Evolutionary conservation across 495 filamentous ascomycete genomes (phyloP).

Genomic region (Talaromyces thailandensis): DNA sequence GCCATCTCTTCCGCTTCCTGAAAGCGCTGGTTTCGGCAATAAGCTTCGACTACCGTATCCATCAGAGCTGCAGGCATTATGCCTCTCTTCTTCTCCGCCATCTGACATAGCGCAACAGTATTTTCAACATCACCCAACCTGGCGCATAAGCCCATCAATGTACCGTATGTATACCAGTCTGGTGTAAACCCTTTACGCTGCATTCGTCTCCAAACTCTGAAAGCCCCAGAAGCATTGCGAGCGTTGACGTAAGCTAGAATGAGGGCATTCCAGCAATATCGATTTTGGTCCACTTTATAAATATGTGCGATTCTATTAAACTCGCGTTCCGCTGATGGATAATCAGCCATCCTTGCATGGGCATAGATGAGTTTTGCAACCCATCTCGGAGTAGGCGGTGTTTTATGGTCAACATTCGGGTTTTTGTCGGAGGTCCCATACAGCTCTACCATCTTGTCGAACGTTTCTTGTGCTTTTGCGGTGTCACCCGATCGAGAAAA

Average conservation of each 20-base stretch:
- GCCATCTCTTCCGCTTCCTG: conserved; percentile 54
- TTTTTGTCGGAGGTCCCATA: conserved; percentile 15
- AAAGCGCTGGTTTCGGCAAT: conserved; percentile 54
- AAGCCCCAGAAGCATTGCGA: conserved; percentile 54
- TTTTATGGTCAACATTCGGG: neutral
- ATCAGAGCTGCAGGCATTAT: conserved; percentile 44
- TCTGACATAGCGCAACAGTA: conserved; percentile 50
- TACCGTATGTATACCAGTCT: conserved; percentile 55
- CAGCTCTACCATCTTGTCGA: conserved; percentile 23
- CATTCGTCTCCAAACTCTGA: conserved; percentile 50
- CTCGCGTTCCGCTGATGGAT: conserved; percentile 42
- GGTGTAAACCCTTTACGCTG: conserved; percentile 32
- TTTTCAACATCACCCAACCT: conserved; percentile 66
- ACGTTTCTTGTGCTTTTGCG: conserved; percentile 19
- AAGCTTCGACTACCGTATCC: conserved; percentile 55
- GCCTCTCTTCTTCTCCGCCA: conserved; percentile 37
- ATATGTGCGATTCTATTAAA: conserved; percentile 49
- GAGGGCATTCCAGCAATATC: conserved; percentile 64
- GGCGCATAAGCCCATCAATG: conserved; percentile 62
- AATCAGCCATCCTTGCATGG: conserved; percentile 55
- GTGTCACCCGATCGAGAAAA: conserved; percentile 26
- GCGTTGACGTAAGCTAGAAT: conserved; percentile 60
- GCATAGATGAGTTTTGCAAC: conserved; percentile 50
- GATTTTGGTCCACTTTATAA: conserved; percentile 44
- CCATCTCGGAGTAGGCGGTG: conserved; percentile 21